Conservation (phyloP, 1,139 yeast species). For the Yamadazyma mexicana region DNA sequence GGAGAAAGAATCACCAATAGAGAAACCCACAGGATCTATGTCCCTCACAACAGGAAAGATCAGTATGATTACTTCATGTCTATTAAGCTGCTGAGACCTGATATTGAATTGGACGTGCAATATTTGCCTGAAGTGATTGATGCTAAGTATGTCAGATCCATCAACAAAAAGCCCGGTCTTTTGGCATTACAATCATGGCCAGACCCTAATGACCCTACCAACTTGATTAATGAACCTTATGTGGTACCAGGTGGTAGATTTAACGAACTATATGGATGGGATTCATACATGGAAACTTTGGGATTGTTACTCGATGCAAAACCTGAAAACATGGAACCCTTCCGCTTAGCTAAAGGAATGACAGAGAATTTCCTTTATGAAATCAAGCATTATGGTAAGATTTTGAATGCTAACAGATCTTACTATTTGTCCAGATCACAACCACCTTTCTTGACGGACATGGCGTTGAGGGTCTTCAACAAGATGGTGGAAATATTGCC, state of each 20-base stretch:
- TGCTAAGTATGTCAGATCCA: conserved; percentile 72
- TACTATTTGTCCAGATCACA: conserved; percentile 92
- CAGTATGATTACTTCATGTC: conserved; percentile 69
- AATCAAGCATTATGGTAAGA: conserved; percentile 86
- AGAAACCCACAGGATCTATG: conserved; percentile 69
- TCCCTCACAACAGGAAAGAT: conserved; percentile 68
- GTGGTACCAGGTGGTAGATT: conserved; percentile 98
- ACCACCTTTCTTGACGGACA: conserved; percentile 97
- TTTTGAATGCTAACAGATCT: conserved; percentile 90
- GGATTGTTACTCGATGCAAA: conserved; percentile 75
- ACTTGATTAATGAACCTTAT: conserved; percentile 73
- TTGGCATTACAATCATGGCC: conserved; percentile 73
- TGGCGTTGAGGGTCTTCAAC: conserved; percentile 73
- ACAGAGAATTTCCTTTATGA: conserved; percentile 91
- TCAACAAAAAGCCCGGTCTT: conserved; percentile 83
- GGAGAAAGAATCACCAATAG: conserved; percentile 30
- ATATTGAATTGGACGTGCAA: conserved; percentile 70
- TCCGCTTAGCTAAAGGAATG: conserved; percentile 78
- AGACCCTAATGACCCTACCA: conserved; percentile 48
- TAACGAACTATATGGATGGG: conserved; percentile 98
- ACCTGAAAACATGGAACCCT: conserved; percentile 40
- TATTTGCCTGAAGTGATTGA: conserved; percentile 61
- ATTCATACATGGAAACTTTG: conserved; percentile 87
- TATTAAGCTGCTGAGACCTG: conserved; percentile 56
- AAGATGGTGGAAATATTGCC: conserved; percentile 50